Evolutionary conservation across 2,329 filamentous ascomycete genomes (phyloP), one percentile per base, ranked within the genome.

Genomic region (Scytalidium lignicola): DNA sequence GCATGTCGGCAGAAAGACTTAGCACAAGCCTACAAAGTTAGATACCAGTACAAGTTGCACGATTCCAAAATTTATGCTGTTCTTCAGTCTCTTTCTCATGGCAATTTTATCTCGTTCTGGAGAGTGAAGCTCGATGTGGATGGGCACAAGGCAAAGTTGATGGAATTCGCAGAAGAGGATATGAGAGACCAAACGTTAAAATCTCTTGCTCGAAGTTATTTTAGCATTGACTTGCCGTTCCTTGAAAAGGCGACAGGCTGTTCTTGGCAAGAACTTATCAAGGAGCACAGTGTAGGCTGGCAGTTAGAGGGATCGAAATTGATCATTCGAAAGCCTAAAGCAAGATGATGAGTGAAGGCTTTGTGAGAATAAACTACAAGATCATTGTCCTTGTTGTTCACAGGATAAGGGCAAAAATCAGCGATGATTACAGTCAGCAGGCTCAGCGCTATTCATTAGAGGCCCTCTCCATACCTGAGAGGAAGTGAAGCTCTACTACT

Each of bases 41-140:
- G 83, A 48, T 71, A 78, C 46, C 65, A 70, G 20, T 86, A 87
- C 65, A 67, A 67, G 7, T 77, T 90, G 49, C 72, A 72, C 43
- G 88, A 90, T 62, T 65, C 74, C n/a, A 80, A 83, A 47, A 75
- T 96, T 1, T 83, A 89, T 59, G 72, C 72, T 3, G 77, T 88
- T 21, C 71, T 99, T 15, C 70, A 71, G 17, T 82, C 89, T 5
- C 66, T 99, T 44, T 81, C 86, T 10, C 84, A 85, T 55, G 90
- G 93, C 60, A 88, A 97, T 64, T 97, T 89, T 74, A 76, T 90
- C 28, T 66, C 79, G 12, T 96, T 95, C 65, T 87, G 86, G 73
- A 78, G 80, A 55, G 72, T 87, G 43, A 83, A 82, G 68, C 75
- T 75, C 54, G 78, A 74, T 49, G 88, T 93, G 23, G 90, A 96